A percentile compares a stretch with the other conserved stretches of the same genome.
These are phyloP conservation scores for Exophiala calicioides DNA, from an alignment of 2,329 filamentous ascomycete species.

Conservation along the genomic window DNA sequence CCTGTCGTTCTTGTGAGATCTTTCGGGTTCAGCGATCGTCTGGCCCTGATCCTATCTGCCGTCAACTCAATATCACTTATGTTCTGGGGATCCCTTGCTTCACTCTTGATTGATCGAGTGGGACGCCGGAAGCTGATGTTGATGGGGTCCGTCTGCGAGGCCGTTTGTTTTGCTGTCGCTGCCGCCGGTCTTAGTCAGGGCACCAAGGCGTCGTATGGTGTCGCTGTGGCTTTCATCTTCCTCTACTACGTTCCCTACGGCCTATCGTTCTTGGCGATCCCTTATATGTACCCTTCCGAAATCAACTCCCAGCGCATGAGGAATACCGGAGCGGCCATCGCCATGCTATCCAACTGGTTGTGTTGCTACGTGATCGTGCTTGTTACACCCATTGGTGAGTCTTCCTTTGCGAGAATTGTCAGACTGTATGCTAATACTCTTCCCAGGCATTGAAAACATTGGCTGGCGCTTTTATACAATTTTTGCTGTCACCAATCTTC, in stretches of 20 bases:
- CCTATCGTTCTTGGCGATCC: conserved; percentile 15
- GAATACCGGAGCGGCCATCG: conserved; percentile 36
- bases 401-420: too few species aligned
- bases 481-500: conserved; percentile 43
- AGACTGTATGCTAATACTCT: too few species aligned
- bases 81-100: conserved; percentile 23
- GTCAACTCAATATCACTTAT: conserved; percentile 3
- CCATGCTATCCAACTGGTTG: conserved; percentile 40
- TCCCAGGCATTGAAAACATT: conserved; percentile 48
- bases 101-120: conserved; percentile 51
- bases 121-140: conserved; percentile 41
- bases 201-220: conserved; percentile 23
- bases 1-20: conserved; percentile 5
- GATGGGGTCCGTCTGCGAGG: not conserved
- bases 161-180: conserved; percentile 39
- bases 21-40: conserved; percentile 9
- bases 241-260: conserved; percentile 6
- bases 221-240: conserved; percentile 36
- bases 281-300: conserved; percentile 36
- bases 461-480: conserved; percentile 49
- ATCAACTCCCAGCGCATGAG: conserved; percentile 37
- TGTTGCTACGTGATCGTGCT: conserved; percentile 43
- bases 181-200: conserved; percentile 33
- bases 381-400: conserved; percentile 40
- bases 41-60: conserved; percentile 5